Conservation (phyloP, 2,329 filamentous ascomycete genomes). For the Arthrobotrys iridis region DNA sequence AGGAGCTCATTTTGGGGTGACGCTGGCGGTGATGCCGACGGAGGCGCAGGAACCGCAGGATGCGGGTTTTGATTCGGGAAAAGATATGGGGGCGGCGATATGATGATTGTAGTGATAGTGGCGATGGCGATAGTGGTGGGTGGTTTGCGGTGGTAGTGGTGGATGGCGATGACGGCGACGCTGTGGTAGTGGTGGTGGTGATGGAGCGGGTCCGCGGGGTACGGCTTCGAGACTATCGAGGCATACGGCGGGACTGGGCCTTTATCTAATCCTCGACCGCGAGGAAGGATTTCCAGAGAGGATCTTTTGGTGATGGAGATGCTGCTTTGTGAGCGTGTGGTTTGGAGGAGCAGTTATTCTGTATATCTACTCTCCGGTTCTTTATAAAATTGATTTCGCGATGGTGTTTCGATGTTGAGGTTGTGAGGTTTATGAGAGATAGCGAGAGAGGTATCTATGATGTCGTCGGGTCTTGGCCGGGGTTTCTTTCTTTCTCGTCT, state of each 20-base stretch:
- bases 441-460: constrained; percentile 17
- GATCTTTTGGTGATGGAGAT: not conserved
- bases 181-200: constrained; percentile 1
- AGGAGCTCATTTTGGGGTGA: constrained; percentile 66
- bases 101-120: not conserved
- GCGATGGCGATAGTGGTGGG: not conserved
- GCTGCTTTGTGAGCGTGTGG: constrained; percentile 8
- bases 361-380: not conserved
- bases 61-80: constrained; percentile 31
- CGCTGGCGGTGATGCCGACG: not conserved
- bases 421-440: not conserved
- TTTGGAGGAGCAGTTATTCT: not conserved
- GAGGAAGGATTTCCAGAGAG: not conserved
- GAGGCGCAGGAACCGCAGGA: constrained; percentile 37
- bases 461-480: constrained; percentile 47
- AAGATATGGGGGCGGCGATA: constrained; percentile 26
- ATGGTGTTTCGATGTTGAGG: not conserved
- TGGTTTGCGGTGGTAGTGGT: not conserved
- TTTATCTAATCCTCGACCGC: too few relatives aligned
- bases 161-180: not conserved
- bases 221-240: constrained; percentile 54
- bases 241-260: constrained; percentile 54
- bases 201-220: constrained; percentile 52
- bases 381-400: not conserved
- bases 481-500: not conserved